phyloP scores from a whole-genome alignment of 805 yeast species.

The Blastobotrys americana region DNA sequence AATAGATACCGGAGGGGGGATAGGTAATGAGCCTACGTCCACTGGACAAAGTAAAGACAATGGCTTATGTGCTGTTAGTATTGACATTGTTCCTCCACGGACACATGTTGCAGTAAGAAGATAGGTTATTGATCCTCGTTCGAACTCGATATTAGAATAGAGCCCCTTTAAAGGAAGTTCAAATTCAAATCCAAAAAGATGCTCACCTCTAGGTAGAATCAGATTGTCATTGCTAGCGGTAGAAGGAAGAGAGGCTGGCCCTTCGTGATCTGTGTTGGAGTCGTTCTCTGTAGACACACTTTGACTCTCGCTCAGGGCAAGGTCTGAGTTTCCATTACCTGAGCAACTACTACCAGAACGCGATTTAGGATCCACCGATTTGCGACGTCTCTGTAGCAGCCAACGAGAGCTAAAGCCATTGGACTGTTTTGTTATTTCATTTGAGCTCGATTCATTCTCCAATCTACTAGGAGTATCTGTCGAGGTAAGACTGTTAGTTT shows the following conservation, averaged over 20 bases:
- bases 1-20: conserved; percentile 59
- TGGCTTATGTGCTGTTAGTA: conserved; percentile 43
- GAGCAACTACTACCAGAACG: background rate
- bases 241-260: conserved; percentile 1
- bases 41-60: conserved; percentile 64
- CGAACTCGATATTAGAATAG: conserved; percentile 71
- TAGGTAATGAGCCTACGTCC: conserved; percentile 59
- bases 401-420: background rate
- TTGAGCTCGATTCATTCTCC: too few relatives aligned
- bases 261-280: background rate
- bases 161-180: conserved; percentile 69
- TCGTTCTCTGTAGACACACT: background rate
- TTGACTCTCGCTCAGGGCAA: background rate
- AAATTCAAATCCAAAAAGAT: conserved; percentile 78
- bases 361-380: background rate
- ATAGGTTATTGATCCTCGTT: conserved; percentile 75
- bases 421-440: background rate
- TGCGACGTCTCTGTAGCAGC: background rate
- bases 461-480: background rate
- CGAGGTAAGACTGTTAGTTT: background rate
- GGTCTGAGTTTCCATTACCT: background rate
- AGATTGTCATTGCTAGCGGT: background rate
- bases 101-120: conserved; percentile 41
- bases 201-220: conserved; percentile 51
- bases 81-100: conserved; percentile 17